Evolutionary conservation across 768 basidiomycete species (phyloP), one percentile per base, ranked within the genome.

Genomic region (Hericium coralloides): DNA sequence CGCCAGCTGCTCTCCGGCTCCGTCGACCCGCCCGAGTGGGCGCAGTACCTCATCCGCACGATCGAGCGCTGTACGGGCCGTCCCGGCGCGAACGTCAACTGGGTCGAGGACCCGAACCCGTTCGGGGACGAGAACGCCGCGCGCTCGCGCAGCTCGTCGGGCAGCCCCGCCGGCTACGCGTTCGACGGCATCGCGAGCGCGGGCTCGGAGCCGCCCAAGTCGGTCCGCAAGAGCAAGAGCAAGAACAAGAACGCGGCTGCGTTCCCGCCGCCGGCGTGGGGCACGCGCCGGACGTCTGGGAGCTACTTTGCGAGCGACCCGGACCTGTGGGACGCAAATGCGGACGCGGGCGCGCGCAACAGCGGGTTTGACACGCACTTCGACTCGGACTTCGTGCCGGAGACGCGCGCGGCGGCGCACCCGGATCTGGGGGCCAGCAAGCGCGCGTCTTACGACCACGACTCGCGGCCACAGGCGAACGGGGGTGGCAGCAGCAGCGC

Each of bases 1-100:
- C 87, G 86, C 67, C 78, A 86, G 67, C 81, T 99, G 23, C 83
- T 99, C 15, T 85, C 83, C 39, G 95, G 95, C 6, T 68, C 68
- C 10, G 72, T 97, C 45, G 78, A 83, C 12, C 78, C 83, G 5
- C 95, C 94, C 0, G 71, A 78, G 2, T 98, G 92, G 90, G 86
- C 94, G 1, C 69, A 76, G n/a, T 67, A 76, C 2, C 76, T 99
- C 23, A 84, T 91, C 58, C 79, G 81, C 55, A 85, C 87, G 2
- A 75, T 99, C 39, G 83, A 91, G 52, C 68, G 78, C 10, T 85
- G 85, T 61, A 87, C 87, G 2, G 82, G 86, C 20, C 67, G 85
- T 64, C 87, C 89, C 0, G 85, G 83, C 15, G 78, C 75, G 53
- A 76, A 82, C 23, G 73, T 73, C 51, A 95, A 92, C 92, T 68